Conservation (phyloP, 768 basidiomycete species). For the Daedalea quercina region DNA sequence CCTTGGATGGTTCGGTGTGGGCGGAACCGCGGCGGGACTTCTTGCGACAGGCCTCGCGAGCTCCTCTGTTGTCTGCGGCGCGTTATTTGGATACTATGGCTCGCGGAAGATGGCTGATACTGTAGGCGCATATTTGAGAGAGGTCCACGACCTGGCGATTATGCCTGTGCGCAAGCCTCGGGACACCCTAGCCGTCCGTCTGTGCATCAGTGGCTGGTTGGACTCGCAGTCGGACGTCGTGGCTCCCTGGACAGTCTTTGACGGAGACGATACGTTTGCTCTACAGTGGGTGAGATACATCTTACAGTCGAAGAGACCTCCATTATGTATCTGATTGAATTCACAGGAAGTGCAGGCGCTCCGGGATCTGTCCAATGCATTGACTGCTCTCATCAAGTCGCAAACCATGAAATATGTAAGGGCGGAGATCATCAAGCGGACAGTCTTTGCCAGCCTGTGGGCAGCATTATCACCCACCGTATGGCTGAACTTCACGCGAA, state of each 20-base stretch:
- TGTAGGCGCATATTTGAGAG: constrained; percentile 43
- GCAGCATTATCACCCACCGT: constrained; percentile 44
- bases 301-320: too few species aligned
- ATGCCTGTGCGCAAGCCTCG: constrained; percentile 33
- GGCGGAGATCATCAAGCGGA: constrained; percentile 41
- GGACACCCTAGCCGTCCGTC: constrained; percentile 41
- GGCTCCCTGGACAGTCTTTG: constrained; percentile 46
- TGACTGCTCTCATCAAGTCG: constrained; percentile 36
- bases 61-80: constrained; percentile 49
- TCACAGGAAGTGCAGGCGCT: constrained; percentile 49
- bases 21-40: constrained; percentile 45
- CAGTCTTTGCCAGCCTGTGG: constrained; percentile 43
- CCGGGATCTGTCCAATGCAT: constrained; percentile 40
- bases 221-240: constrained; percentile 36
- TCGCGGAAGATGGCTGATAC: constrained; percentile 41
- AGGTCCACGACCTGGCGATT: constrained; percentile 48
- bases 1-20: constrained; percentile 45
- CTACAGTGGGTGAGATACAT: constrained; percentile 44
- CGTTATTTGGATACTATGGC: constrained; percentile 52
- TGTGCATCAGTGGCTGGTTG: constrained; percentile 56
- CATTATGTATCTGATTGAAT: too few species aligned
- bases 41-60: constrained; percentile 48
- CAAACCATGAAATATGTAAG: constrained; percentile 46
- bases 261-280: constrained; percentile 45
- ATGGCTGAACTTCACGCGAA: constrained; percentile 44